phyloP scores from a whole-genome alignment of 2,329 filamentous ascomycete species.

The Penicillium hordei region DNA sequence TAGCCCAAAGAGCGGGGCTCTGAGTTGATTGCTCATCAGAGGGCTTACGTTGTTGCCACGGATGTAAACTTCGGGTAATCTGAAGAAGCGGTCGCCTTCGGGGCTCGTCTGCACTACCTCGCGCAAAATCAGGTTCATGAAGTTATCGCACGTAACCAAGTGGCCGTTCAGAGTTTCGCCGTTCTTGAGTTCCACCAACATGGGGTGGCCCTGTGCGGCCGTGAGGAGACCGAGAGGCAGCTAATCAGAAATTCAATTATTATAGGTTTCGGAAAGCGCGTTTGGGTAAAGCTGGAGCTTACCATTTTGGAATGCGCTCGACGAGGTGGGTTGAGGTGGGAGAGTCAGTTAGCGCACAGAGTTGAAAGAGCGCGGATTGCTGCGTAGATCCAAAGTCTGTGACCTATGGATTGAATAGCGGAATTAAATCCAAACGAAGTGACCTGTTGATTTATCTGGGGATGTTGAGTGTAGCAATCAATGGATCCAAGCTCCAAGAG shows the following conservation, averaged over 20 bases:
- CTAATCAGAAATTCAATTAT: conserved; percentile 36
- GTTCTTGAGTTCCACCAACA: conserved; percentile 96
- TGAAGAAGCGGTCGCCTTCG: conserved; percentile 90
- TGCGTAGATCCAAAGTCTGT: background rate
- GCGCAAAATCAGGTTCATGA: conserved; percentile 98
- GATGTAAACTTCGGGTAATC: conserved; percentile 91
- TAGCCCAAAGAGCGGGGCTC: background rate
- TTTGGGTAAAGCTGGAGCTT: conserved; percentile 4
- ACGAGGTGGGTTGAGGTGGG: conserved; percentile 25
- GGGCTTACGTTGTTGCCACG: conserved; percentile 88
- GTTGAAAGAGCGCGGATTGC: conserved; percentile 6
- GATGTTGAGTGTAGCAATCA: conserved; percentile 16
- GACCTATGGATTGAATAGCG: background rate
- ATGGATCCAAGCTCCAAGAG: conserved; percentile 24
- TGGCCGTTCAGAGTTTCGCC: conserved; percentile 97
- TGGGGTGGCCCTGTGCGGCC: conserved; percentile 94
- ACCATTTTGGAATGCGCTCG: conserved; percentile 25
- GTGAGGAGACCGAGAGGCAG: conserved; percentile 78
- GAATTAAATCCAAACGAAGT: background rate
- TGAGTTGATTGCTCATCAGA: background rate
- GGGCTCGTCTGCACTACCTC: conserved; percentile 96
- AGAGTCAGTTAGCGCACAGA: conserved; percentile 13
- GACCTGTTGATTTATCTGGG: conserved; percentile 7
- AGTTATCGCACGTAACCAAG: conserved; percentile 94
- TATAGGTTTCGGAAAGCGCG: background rate